Percentiles rank a stretch among this genome's conserved stretches.
phyloP scores from a whole-genome alignment of 495 filamentous ascomycete genomes.

The Lasiosphaeria ovina region DNA sequence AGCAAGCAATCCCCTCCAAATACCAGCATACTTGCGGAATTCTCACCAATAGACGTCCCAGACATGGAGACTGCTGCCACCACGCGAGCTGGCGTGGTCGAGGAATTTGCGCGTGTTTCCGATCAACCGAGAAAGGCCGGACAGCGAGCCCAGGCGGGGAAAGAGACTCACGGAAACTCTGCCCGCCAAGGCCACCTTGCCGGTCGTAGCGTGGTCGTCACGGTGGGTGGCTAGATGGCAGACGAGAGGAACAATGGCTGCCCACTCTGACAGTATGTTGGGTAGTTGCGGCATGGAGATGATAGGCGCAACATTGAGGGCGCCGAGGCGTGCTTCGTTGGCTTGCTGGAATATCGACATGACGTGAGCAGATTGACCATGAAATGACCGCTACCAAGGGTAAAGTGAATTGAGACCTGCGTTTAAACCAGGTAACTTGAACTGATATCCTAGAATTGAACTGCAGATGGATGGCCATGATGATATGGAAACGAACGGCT shows the following conservation, averaged over 20 bases:
- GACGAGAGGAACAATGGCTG: slow-evolving; percentile 5
- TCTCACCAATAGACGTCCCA: slow-evolving; percentile 1
- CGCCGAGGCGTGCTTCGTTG: background rate
- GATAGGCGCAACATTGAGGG: background rate
- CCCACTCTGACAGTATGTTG: background rate
- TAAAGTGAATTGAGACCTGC: too few relatives aligned
- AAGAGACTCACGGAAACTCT: background rate
- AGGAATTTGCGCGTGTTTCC: background rate
- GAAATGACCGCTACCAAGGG: too few relatives aligned
- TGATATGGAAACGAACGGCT: too few relatives aligned
- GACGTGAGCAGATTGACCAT: background rate
- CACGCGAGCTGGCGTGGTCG: slow-evolving; percentile 6
- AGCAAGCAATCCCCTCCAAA: too few relatives aligned
- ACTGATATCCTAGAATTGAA: too few relatives aligned
- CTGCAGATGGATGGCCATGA: too few relatives aligned
- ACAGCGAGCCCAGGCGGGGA: background rate
- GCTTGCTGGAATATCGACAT: background rate
- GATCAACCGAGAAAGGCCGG: background rate
- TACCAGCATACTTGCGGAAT: too few relatives aligned
- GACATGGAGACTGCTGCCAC: background rate
- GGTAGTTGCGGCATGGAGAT: background rate
- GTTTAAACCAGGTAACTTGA: too few relatives aligned
- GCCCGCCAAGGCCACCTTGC: slow-evolving; percentile 4
- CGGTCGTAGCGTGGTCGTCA: slow-evolving; percentile 3
- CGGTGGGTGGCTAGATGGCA: background rate